Base-by-base conservation (phyloP, 2,329 filamentous ascomycete species). In the Alternaria panax region DNA sequence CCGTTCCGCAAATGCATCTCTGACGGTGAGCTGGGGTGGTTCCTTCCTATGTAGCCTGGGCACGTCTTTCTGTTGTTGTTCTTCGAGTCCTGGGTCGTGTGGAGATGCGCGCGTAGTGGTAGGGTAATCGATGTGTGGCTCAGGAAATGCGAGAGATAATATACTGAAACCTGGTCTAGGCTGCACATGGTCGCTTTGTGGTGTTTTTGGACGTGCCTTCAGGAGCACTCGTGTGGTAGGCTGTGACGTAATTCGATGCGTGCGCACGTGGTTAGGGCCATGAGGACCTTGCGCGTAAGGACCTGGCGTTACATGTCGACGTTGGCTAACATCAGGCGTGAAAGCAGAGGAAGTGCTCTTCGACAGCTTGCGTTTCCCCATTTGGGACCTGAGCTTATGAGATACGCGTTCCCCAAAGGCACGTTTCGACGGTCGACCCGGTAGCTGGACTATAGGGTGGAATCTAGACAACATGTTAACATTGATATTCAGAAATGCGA, bases 391-490 rank as follows among this genome's bases (percentile, higher is more conserved):
- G 18, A 48, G 36, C 11, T 41, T 59, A 16, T 36, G 22, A 3
- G 22, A 28, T 24, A 59, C 6, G 5, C 55, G 48, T 40, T 60
- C 57, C 8, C 41, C 30, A 36, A 61, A 46, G 14, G 27, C 32
- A 27, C 54, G 27, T 40, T 57, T 54, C 11, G 45, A 51, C 16
- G 61, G 56, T 28, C 42, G 52, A 16, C 51, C 51, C 24, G 53
- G 63, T 24, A 62, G 55, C 32, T 64, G 36, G 22, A 52, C 16
- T 18, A 56, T 45, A 42, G 53, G 62, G 52, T 34, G 30, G 30
- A 22, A 32, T 8, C 55, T 58, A 28, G 18, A 40, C n/a, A 24
- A n/a, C 38, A 38, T 22, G 22, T 61, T n/a, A 58, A 38, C 18
- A 18, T 24, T 34, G 18, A 3, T 25, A 24, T 27, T 11, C 18